Percentiles rank a stretch among this genome's conserved stretches.
phyloP scores from a whole-genome alignment of 805 yeast genomes.

The Saccharomycopsis schoenii region DNA sequence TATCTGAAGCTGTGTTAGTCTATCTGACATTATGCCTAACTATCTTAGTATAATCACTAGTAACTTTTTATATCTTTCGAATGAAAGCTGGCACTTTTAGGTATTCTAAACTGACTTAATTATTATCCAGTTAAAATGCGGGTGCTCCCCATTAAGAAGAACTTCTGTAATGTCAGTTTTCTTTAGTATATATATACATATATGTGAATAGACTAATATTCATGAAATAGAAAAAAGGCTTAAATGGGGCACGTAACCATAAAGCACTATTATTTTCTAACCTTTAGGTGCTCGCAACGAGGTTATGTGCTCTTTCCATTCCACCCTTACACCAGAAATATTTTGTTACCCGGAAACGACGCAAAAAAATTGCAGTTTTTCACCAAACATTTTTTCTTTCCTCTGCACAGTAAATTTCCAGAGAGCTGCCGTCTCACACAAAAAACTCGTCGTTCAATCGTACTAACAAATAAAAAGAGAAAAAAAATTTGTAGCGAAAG shows the following conservation, averaged over 20 bases:
- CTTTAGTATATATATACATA: too few species aligned
- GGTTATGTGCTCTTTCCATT: background rate
- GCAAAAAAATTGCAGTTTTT: background rate
- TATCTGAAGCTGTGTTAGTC: constrained; percentile 81
- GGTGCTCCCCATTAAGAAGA: too few species aligned
- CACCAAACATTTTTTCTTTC: background rate
- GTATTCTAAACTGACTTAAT: too few species aligned
- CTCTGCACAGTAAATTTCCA: background rate
- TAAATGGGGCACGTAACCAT: too few species aligned
- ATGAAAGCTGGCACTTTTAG: too few species aligned
- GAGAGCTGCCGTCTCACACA: background rate
- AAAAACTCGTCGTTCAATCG: background rate
- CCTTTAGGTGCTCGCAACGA: background rate
- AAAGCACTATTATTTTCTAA: background rate
- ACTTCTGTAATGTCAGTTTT: too few species aligned
- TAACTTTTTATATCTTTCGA: too few species aligned
- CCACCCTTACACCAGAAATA: background rate
- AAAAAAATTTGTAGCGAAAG: too few species aligned
- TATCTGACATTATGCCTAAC: constrained; percentile 52
- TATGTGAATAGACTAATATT: too few species aligned
- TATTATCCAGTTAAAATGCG: too few species aligned
- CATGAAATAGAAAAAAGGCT: too few species aligned
- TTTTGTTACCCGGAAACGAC: constrained; percentile 6
- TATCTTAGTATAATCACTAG: background rate
- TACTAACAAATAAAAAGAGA: background rate